Evolutionary conservation across 441 rosid genomes (phyloP), one percentile per base, ranked within the genome.

Genomic region (Aquilaria agallochum): DNA sequence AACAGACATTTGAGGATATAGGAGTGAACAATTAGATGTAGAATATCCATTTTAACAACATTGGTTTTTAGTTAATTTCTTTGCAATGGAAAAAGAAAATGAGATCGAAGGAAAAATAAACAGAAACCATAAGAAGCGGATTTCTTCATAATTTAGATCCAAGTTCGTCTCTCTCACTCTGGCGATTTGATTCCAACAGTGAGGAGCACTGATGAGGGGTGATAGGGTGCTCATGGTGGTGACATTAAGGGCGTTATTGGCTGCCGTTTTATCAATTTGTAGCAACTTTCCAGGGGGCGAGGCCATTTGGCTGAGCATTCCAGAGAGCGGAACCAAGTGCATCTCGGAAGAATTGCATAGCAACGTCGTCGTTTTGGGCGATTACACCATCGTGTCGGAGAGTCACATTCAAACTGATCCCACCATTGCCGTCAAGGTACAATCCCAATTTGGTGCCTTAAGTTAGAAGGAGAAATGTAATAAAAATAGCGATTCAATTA

Each of bases 301-400:
- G 13, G 95, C 86, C 27, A 60, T 93, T 9, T 93, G 97, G 97
- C 69, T 93, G 60, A 87, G 33, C 66, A 15, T 93, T 50, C 96
- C 96, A 14, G 44, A 69, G 32, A 3, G 84, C 2, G 96, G 89
- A 44, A 84, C 91, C 31, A 94, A 90, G 66, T 94, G 98, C 77
- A 88, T 90, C 8, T 94, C 95, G 4, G 98, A 94, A 78, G 96
- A 87, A 70, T 81, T 89, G 55, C 88, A 82, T 74, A 82, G 67
- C 76, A 85, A 94, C 72, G 75, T 94, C 56, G 93, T 90, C 75
- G 96, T 90, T 55, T 72, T 92, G 66, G 83, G 80, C 33, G 92
- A 89, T 45, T 89, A 89, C 64, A 78, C 84, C 55, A 91, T 87
- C 72, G 85, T 92, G 66, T 61, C 91, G 50, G 85, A 85, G 1